Base-by-base conservation (phyloP, 768 basidiomycete genomes). In the Suillus luteus region DNA sequence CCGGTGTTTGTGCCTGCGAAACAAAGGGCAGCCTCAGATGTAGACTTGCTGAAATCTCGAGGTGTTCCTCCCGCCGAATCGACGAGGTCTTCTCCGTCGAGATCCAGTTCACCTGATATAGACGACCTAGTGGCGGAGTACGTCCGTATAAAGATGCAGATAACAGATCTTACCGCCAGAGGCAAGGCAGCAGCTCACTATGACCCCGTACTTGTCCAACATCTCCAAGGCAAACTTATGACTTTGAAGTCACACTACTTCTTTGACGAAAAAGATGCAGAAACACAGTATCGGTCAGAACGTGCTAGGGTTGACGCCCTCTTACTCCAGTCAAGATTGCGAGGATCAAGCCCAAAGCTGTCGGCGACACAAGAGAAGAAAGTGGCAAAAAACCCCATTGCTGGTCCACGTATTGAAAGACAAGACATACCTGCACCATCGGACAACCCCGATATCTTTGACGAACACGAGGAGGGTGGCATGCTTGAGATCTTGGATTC, bases 401-500 rank as follows among this genome's bases (percentile, higher is more conserved):
- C 15, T 58, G 27, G 10, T 41, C 15, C 40, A 27, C 24, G 5
- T 19, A 24, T 41, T 58, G 57, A 58, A 27, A 51, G 35, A 19
- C 35, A 62, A 37, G 17, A 27, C 27, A 19, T 44, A 3, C 17
- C 55, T 4, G 49, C 41, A 15, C 61, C 66, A 41, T 62, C 65
- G 9, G 22, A 35, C 4, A 64, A 62, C 27, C 41, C 76, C 14
- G 84, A 90, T 68, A 66, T 87, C 2, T 87, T 89, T 68, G 84
- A 84, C 61, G 79, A 83, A 38, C 79, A 78, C 33, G 81, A 81
- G 19, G 83, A 82, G 38, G 81, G 82, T 7, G 88, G 94, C 17
- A 77, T 97, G 38, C 83, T 95, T 62, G 89, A 85, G 46, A 78
- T 95, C 58, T 80, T 96, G 52, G 91, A 95, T 27, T 81, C 82